Evolutionary conservation across 108 stramenopile genomes (phyloP).

Genomic region (Skeletonema tropicum): DNA sequence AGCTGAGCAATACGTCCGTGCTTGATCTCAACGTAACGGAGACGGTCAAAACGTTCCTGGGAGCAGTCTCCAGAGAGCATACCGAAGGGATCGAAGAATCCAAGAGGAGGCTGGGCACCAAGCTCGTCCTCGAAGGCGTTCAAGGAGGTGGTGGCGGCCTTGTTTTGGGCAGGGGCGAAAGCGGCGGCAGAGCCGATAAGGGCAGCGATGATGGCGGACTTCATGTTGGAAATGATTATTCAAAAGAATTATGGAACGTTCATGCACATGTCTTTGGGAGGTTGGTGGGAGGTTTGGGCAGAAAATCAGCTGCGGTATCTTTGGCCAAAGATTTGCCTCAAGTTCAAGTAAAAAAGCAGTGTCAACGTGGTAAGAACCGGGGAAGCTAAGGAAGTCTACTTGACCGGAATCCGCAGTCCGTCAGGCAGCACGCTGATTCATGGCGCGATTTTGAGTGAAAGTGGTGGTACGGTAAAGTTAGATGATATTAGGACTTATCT

Average conservation of each 20-base stretch:
- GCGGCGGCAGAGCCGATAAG: conserved; percentile 33
- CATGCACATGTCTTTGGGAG: neutral
- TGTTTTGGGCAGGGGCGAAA: too few relatives aligned
- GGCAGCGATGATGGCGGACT: conserved; percentile 25
- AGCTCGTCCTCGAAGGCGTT: conserved; percentile 75
- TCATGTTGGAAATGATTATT: conserved; percentile 10
- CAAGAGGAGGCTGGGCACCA: conserved; percentile 88
- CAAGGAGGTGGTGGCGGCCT: conserved; percentile 48
- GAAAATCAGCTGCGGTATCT: neutral
- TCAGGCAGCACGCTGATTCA: too few relatives aligned
- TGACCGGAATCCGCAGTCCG: too few relatives aligned
- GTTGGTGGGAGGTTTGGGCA: neutral
- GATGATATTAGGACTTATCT: too few relatives aligned
- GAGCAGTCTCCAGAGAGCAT: too few relatives aligned
- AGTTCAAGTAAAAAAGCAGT: neutral
- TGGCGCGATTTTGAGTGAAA: too few relatives aligned
- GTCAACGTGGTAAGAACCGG: neutral
- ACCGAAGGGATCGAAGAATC: conserved; percentile 91
- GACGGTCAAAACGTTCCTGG: conserved; percentile 54
- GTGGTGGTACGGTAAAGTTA: too few relatives aligned
- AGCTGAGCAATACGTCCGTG: conserved; percentile 85
- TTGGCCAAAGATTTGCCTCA: neutral
- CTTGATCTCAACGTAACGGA: conserved; percentile 67
- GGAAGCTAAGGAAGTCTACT: too few relatives aligned
- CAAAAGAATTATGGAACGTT: neutral